Percentiles rank a stretch among this genome's conserved stretches.
Conservation (phyloP, 805 yeast genomes). For the Yamadazyma paraphyllophila region DNA sequence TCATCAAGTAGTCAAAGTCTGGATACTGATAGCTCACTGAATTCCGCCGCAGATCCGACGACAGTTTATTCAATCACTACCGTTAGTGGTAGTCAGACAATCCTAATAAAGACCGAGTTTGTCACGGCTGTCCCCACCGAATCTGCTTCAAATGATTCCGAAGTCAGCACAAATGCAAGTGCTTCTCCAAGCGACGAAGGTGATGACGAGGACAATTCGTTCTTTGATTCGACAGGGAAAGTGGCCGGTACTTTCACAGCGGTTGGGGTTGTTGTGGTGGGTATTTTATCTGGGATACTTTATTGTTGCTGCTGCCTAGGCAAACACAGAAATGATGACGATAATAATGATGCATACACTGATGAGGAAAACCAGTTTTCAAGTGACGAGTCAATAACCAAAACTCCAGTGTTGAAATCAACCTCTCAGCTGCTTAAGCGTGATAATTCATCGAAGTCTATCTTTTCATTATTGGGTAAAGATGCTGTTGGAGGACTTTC, state of each 20-base stretch:
- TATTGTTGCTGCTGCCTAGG: conserved; percentile 32
- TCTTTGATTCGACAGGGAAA: conserved; percentile 68
- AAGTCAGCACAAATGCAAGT: conserved; percentile 7
- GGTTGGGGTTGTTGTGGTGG: conserved; percentile 63
- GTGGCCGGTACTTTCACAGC: conserved; percentile 85
- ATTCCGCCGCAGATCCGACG: conserved; percentile 3
- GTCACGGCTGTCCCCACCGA: conserved; percentile 13
- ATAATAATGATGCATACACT: conserved; percentile 24
- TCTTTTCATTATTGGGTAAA: conserved; percentile 22
- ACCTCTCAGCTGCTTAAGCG: conserved; percentile 23
- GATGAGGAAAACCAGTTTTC: conserved; percentile 41
- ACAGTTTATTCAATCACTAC: conserved; percentile 17
- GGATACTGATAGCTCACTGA: background rate
- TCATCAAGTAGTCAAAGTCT: background rate
- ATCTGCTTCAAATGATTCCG: background rate
- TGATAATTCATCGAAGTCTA: conserved; percentile 34
- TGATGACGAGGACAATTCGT: conserved; percentile 31
- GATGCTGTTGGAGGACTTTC: conserved; percentile 18
- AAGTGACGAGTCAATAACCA: conserved; percentile 21
- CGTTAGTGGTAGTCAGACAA: conserved; percentile 15
- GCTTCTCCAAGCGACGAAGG: background rate
- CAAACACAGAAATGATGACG: conserved; percentile 9
- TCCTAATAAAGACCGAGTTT: conserved; percentile 16
- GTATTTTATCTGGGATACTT: conserved; percentile 41
- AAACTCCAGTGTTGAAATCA: conserved; percentile 12